These are phyloP conservation scores for Saccharomycopsis capsularis DNA, from an alignment of 805 yeast species.

Conservation along the genomic window DNA sequence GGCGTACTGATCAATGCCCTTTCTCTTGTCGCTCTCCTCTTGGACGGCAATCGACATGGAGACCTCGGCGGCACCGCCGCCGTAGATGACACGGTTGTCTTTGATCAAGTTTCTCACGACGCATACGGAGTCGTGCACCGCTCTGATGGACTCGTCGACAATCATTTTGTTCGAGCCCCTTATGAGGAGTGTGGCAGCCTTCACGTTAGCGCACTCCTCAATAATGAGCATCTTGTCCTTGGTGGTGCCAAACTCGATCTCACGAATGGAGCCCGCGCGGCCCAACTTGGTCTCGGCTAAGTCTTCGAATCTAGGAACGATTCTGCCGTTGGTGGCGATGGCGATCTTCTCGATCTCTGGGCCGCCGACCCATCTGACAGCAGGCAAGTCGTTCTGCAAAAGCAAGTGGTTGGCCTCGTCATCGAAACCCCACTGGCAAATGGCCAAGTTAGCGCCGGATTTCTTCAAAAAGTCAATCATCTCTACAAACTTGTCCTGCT, in stretches of 20 bases:
- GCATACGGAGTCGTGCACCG: conserved; percentile 92
- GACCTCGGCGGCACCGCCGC: conserved; percentile 98
- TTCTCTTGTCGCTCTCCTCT: conserved; percentile 85
- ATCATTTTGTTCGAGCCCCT: conserved; percentile 98
- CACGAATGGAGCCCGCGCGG: conserved; percentile 74
- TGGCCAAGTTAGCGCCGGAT: conserved; percentile 89
- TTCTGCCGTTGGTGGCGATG: conserved; percentile 94
- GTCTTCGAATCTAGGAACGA: conserved; percentile 96
- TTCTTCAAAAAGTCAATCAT: conserved; percentile 84
- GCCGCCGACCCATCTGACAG: conserved; percentile 96
- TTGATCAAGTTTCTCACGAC: conserved; percentile 92
- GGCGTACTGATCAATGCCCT: conserved; percentile 96
- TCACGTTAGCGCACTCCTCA: conserved; percentile 91
- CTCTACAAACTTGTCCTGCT: conserved; percentile 80
- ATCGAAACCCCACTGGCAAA: conserved; percentile 95
- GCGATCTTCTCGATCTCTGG: conserved; percentile 94
- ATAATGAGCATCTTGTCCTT: conserved; percentile 93
- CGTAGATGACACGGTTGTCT: conserved; percentile 94
- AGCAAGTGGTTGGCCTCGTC: conserved; percentile 76
- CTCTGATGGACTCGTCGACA: conserved; percentile 93
- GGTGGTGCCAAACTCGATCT: conserved; percentile 89
- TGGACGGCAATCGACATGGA: conserved; percentile 87
- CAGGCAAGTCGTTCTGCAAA: conserved; percentile 82
- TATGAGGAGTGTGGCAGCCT: conserved; percentile 89
- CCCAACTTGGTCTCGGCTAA: conserved; percentile 78